A percentile compares a stretch with the other conserved stretches of the same genome.
phyloP scores from a whole-genome alignment of 208 protist species.

The Crithidia acanthocephali region DNA sequence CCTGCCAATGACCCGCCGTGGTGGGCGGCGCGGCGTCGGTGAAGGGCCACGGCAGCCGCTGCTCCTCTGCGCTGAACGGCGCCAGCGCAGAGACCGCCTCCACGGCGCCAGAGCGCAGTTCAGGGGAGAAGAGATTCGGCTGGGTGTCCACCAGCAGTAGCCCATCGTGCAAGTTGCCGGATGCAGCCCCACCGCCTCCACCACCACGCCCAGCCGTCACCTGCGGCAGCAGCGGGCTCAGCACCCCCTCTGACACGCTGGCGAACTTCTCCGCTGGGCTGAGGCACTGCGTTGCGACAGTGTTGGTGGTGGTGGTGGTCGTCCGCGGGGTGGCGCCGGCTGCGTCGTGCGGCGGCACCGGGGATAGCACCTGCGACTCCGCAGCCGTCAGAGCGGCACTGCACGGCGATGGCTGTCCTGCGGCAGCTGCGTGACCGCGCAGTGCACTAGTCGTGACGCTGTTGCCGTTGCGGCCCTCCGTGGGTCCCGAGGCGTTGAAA shows the following conservation, averaged over 20 bases:
- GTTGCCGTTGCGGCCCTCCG: background rate
- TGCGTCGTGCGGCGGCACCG: background rate
- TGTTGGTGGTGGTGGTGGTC: background rate
- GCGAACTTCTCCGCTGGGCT: slow-evolving; percentile 8
- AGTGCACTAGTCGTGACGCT: background rate
- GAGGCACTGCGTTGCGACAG: background rate
- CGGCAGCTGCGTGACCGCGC: background rate
- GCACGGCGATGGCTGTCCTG: background rate
- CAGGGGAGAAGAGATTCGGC: slow-evolving; percentile 64
- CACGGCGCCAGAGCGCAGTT: slow-evolving; percentile 44
- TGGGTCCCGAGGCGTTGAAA: background rate
- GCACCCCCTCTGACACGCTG: background rate
- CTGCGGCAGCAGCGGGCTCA: background rate
- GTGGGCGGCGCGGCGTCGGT: slow-evolving; percentile 41
- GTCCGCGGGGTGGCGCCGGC: background rate
- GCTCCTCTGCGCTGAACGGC: slow-evolving; percentile 3
- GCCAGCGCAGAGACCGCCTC: slow-evolving; percentile 28
- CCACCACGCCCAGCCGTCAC: no score
- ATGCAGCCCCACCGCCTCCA: background rate
- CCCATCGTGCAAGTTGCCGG: background rate
- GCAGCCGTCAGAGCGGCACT: background rate
- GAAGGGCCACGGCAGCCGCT: slow-evolving; percentile 59
- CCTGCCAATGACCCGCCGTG: slow-evolving; percentile 23
- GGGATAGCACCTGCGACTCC: background rate
- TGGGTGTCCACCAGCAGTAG: slow-evolving; percentile 57